Evolutionary conservation across 2,329 filamentous ascomycete species (phyloP).

Genomic region (Herpotrichia juniperi): DNA sequence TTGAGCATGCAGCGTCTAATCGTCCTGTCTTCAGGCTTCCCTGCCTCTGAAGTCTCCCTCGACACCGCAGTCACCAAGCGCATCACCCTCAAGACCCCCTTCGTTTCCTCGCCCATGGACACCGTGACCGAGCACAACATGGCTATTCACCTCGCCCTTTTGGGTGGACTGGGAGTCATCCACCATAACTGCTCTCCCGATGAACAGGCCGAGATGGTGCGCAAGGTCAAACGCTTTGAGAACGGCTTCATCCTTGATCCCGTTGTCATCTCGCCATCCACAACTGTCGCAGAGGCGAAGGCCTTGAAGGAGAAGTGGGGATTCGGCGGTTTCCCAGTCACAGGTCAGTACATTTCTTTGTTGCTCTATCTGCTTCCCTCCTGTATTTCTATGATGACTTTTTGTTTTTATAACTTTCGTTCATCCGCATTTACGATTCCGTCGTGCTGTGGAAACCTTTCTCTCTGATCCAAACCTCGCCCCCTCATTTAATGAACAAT

Average conservation of each 20-base stretch:
- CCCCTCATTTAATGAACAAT: slow-evolving; percentile 9
- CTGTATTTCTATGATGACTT: slow-evolving; percentile 66
- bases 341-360: slow-evolving; percentile 70
- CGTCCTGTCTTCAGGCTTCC: slow-evolving; percentile 66
- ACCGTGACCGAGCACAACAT: slow-evolving; percentile 99
- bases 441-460: slow-evolving; percentile 79
- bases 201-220: slow-evolving; percentile 97
- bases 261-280: slow-evolving; percentile 84
- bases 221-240: slow-evolving; percentile 98
- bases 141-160: slow-evolving; percentile 95
- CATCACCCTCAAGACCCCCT: slow-evolving; percentile 93
- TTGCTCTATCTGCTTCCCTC: slow-evolving; percentile 42
- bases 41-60: slow-evolving; percentile 84
- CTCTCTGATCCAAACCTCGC: slow-evolving; percentile 53
- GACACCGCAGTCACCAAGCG: slow-evolving; percentile 94
- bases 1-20: slow-evolving; percentile 19
- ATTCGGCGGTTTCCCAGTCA: slow-evolving; percentile 97
- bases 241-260: slow-evolving; percentile 99
- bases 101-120: slow-evolving; percentile 98
- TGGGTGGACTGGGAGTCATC: slow-evolving; percentile 90
- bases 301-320: slow-evolving; percentile 97
- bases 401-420: slow-evolving; percentile 97
- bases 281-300: slow-evolving; percentile 89
- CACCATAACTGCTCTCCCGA: slow-evolving; percentile 99
- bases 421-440: slow-evolving; percentile 89